Percentiles rank a stretch among this genome's conserved stretches.
phyloP scores from a whole-genome alignment of 2,329 filamentous ascomycete species.

The Fusarium sp. region DNA sequence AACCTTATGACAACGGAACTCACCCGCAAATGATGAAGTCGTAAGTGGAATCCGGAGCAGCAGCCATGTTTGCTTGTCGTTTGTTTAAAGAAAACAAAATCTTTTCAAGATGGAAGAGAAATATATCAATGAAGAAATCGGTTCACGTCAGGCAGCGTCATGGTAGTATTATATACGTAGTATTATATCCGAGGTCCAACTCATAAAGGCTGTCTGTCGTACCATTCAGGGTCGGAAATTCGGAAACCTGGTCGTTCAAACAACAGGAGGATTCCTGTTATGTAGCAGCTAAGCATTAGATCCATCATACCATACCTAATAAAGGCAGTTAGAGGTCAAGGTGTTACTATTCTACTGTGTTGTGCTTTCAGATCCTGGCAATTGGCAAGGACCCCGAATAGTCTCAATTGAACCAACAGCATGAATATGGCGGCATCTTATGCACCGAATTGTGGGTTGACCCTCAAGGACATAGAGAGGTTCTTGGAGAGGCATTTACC shows the following conservation, averaged over 20 bases:
- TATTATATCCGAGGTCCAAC: slow-evolving; percentile 1
- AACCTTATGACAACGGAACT: slow-evolving; percentile 19
- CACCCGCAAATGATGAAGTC: slow-evolving; percentile 54
- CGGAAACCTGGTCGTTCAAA: neutral
- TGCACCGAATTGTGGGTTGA: neutral
- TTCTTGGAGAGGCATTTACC: neutral
- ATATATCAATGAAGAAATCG: neutral
- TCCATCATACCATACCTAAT: slow-evolving; percentile 16
- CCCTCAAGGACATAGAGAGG: neutral
- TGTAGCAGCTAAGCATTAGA: slow-evolving; percentile 8
- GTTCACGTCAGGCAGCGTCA: neutral
- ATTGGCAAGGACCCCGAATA: slow-evolving; percentile 3
- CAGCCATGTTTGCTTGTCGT: slow-evolving; percentile 28
- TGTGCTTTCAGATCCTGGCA: neutral
- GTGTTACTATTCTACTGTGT: neutral
- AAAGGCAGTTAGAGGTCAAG: neutral
- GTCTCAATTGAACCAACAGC: slow-evolving; percentile 10
- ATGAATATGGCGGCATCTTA: slow-evolving; percentile 18
- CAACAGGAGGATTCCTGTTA: neutral
- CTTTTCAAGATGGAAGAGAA: neutral
- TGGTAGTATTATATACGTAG: neutral
- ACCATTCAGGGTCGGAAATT: slow-evolving; percentile 1
- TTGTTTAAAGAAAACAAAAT: neutral
- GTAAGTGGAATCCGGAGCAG: slow-evolving; percentile 39
- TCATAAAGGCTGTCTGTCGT: neutral